These are phyloP conservation scores for Xerocomellus intermedius DNA, from an alignment of 768 basidiomycete genomes.

Conservation along the genomic window DNA sequence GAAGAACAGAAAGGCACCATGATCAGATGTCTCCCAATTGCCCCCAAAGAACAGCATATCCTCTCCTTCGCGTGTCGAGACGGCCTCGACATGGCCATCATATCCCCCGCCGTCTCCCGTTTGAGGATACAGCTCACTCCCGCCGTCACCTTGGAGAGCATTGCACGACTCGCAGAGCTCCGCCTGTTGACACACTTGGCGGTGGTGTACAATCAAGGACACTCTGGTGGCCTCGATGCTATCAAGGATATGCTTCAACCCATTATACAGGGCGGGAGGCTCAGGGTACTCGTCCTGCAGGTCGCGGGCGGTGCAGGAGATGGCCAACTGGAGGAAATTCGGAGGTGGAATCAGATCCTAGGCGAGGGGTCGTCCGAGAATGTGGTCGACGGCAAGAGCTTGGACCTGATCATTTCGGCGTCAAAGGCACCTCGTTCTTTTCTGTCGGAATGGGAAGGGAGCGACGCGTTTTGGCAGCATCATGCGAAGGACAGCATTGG, in stretches of 20 bases:
- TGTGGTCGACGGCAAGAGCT: neutral
- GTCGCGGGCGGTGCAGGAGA: slow-evolving; percentile 5
- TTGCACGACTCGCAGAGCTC: slow-evolving; percentile 12
- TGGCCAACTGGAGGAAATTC: slow-evolving; percentile 5
- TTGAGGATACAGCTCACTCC: slow-evolving; percentile 34
- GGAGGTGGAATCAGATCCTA: slow-evolving; percentile 5
- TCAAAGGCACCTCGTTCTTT: slow-evolving; percentile 2
- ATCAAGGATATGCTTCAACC: slow-evolving; percentile 3
- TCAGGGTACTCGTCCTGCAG: slow-evolving; percentile 10
- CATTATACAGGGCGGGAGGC: slow-evolving; percentile 2
- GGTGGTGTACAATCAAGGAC: slow-evolving; percentile 6
- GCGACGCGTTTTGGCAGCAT: slow-evolving; percentile 10
- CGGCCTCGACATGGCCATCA: slow-evolving; percentile 33
- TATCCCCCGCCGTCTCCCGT: slow-evolving; percentile 32
- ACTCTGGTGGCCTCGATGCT: neutral
- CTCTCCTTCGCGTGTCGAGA: slow-evolving; percentile 33
- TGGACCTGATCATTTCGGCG: neutral
- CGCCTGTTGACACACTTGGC: slow-evolving; percentile 17
- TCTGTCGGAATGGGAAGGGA: slow-evolving; percentile 8
- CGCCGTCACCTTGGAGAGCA: slow-evolving; percentile 1
- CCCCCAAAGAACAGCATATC: slow-evolving; percentile 34
- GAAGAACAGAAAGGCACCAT: neutral
- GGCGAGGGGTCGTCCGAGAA: neutral
- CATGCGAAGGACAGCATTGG: neutral
- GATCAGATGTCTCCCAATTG: neutral